A percentile compares a stretch with the other conserved stretches of the same genome.
These are phyloP conservation scores for Fusarium guadeloupense DNA, from an alignment of 2,329 filamentous ascomycete genomes.

Conservation along the genomic window DNA sequence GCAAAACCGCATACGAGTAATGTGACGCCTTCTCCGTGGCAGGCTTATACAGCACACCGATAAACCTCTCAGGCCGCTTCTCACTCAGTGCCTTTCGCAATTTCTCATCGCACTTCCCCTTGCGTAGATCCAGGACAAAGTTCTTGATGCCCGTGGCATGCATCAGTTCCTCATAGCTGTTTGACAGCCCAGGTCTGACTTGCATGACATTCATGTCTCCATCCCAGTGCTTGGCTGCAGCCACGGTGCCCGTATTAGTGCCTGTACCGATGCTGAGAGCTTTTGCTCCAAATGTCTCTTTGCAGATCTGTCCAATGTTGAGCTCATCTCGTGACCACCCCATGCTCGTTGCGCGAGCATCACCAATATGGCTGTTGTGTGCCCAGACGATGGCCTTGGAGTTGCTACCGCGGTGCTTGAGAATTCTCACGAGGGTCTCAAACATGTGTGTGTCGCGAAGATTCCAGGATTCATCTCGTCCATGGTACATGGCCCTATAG, in stretches of 20 bases:
- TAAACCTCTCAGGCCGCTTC: slow-evolving; percentile 22
- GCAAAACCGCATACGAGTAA: slow-evolving; percentile 22
- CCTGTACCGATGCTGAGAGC: slow-evolving; percentile 24
- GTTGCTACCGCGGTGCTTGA: slow-evolving; percentile 14
- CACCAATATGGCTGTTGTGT: slow-evolving; percentile 28
- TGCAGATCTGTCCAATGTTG: slow-evolving; percentile 26
- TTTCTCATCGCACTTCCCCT: slow-evolving; percentile 9
- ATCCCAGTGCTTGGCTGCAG: slow-evolving; percentile 26
- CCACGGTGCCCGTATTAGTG: slow-evolving; percentile 24
- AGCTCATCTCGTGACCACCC: slow-evolving; percentile 26
- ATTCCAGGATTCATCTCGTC: slow-evolving; percentile 26
- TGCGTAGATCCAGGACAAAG: slow-evolving; percentile 23
- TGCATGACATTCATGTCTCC: slow-evolving; percentile 24
- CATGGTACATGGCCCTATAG: slow-evolving; percentile 27
- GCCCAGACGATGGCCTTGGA: slow-evolving; percentile 31
- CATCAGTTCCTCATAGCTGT: slow-evolving; percentile 32
- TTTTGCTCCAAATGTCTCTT: slow-evolving; percentile 5
- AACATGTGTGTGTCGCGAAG: slow-evolving; percentile 29
- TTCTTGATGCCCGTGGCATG: slow-evolving; percentile 16
- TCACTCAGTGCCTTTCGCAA: slow-evolving; percentile 11
- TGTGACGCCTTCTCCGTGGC: slow-evolving; percentile 26
- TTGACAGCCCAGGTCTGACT: slow-evolving; percentile 11
- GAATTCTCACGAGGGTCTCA: slow-evolving; percentile 19
- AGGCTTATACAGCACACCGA: slow-evolving; percentile 25
- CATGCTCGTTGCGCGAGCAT: slow-evolving; percentile 29